Base-by-base conservation (phyloP, 1,284 basidiomycete genomes). In the Trametes hirsuta region DNA sequence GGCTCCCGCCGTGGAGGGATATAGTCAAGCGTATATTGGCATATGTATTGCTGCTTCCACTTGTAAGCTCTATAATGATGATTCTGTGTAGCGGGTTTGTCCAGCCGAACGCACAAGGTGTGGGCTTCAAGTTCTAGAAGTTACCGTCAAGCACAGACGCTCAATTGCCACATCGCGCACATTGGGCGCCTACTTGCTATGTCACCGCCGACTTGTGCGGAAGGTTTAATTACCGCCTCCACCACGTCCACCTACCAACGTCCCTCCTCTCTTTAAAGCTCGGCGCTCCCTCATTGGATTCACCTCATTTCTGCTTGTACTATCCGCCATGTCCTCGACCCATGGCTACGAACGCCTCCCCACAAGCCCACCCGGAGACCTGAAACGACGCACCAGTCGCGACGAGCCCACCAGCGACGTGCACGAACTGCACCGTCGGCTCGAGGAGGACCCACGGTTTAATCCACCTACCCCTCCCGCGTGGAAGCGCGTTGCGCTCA, bases 401-500 rank as follows among this genome's bases (percentile, higher is more conserved):
- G 57, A 61, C 14, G 63, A 65, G 55, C 67, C 69, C 35, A 69
- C 71, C 24, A 69, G 69, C 66, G 70, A 71, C 61, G 54, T 71
- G 37, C 55, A 58, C 35, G 66, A 65, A 55, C 67, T 71, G 6
- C 65, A 69, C 45, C 63, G 64, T 36, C 61, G 69, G 22, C 67
- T 71, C 48, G 53, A 49, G 15, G 63, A 62, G 34, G 77, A 79
- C 68, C 73, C 78, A 14, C 79, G 81, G 54, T 82, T 82, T 68
- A 75, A 78, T 63, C 75, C 74, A 15, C 78, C 81, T 2, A 66
- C 76, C 12, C 79, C 81, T 2, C 77, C 82, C 2, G 66, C 69
- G 34, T 80, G 80, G 73, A 82, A 81, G 66, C 81, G 84, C 36
- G 66, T 75, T 18, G 76, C 76, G n/a, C 73, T 85, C 34, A 56